Conservation (phyloP, 2,329 filamentous ascomycete genomes). For the Beauveria varroae region DNA sequence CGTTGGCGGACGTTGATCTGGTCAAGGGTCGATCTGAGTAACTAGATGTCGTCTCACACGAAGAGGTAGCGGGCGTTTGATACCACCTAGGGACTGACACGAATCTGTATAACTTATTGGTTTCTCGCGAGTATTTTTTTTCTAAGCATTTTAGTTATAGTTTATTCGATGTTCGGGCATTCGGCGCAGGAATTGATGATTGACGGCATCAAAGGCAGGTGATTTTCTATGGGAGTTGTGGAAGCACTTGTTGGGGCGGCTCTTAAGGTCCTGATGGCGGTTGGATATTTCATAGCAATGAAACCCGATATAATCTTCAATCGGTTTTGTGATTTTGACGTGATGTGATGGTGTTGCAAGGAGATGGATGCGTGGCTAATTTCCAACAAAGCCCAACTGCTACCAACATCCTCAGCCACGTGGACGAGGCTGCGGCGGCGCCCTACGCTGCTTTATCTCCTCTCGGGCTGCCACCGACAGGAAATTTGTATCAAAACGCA, state of each 20-base stretch:
- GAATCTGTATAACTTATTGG: slow-evolving; percentile 1
- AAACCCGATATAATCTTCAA: slow-evolving; percentile 9
- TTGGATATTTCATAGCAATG: slow-evolving; percentile 8
- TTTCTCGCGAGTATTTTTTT: not conserved
- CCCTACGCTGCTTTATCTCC: too few species aligned
- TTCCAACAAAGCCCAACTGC: not conserved
- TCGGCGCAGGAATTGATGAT: not conserved
- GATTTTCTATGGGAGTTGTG: not conserved
- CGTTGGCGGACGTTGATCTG: slow-evolving; percentile 29
- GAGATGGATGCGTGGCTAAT: not conserved
- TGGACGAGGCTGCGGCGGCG: not conserved
- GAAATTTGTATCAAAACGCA: not conserved
- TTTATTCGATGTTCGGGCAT: not conserved
- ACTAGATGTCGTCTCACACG: not conserved
- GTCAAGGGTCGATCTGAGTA: slow-evolving; percentile 17
- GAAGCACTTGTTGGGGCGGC: not conserved
- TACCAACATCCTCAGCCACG: not conserved
- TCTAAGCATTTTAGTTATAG: not conserved
- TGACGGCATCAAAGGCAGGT: not conserved
- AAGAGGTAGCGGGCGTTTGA: not conserved
- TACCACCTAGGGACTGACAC: not conserved
- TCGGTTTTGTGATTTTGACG: not conserved
- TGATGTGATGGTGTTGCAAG: not conserved
- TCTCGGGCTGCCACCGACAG: not conserved
- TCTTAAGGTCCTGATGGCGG: not conserved